These are phyloP conservation scores for Nakazawaea ishiwadae DNA, from an alignment of 805 yeast species.

Conservation along the genomic window DNA sequence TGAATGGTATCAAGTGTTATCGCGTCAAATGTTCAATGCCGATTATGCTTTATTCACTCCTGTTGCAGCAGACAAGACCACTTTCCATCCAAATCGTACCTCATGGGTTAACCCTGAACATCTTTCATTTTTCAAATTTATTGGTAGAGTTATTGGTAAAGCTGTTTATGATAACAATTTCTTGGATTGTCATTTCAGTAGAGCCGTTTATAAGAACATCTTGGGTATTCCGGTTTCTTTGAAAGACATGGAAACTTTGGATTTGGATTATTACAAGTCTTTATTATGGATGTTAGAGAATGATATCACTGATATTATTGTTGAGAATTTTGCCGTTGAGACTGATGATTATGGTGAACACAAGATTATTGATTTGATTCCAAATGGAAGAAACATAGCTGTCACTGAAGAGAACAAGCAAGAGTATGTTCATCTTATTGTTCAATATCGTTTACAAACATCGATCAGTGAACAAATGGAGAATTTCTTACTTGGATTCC, in stretches of 20 bases:
- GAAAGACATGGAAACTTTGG: conserved; percentile 92
- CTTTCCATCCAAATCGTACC: conserved; percentile 92
- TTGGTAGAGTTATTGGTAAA: conserved; percentile 91
- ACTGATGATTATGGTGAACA: conserved; percentile 92
- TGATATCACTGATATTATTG: conserved; percentile 92
- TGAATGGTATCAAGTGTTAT: conserved; percentile 94
- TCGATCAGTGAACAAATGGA: conserved; percentile 88
- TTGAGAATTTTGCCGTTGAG: conserved; percentile 91
- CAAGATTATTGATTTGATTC: conserved; percentile 74
- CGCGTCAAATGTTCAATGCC: conserved; percentile 94
- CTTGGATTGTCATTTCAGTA: conserved; percentile 89
- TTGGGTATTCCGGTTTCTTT: conserved; percentile 76
- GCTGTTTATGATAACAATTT: conserved; percentile 85
- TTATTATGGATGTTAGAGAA: conserved; percentile 94
- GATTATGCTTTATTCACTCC: conserved; percentile 91
- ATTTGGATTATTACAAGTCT: conserved; percentile 87
- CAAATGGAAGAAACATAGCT: conserved; percentile 74
- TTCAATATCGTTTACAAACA: conserved; percentile 77
- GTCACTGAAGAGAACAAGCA: conserved; percentile 90
- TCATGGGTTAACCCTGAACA: conserved; percentile 94
- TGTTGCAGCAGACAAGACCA: conserved; percentile 85
- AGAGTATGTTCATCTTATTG: conserved; percentile 82
- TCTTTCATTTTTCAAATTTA: conserved; percentile 85
- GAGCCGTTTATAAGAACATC: conserved; percentile 89
- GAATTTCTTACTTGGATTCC: conserved; percentile 80